Base-by-base conservation (phyloP, 2,329 filamentous ascomycete species). In the Aspergillus uvarum region DNA sequence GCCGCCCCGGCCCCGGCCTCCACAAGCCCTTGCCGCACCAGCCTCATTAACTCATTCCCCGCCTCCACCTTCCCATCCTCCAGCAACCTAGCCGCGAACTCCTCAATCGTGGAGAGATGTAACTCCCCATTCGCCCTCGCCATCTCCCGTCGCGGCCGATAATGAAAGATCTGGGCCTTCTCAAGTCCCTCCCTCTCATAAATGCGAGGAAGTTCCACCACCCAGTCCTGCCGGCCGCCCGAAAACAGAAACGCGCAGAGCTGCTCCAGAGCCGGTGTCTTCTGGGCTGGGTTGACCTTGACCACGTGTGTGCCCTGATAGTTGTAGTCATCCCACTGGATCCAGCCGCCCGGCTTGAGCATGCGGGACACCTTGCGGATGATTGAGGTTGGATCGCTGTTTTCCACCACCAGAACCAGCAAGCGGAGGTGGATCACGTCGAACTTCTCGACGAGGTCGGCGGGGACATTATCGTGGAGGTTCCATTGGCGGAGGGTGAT, bases 401-500 rank as follows among this genome's bases (percentile, higher is more conserved):
- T 54, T 19, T 35, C 49, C 3, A 60, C 44, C 8, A 54, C 51
- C 3, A 57, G 54, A 29, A 60, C 22, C 2, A 61, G 51, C 14
- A 65, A 29, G 11, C 63, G 63, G 3, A 70, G 44, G 21, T 70
- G 67, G 2, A 71, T 64, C 1, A 71, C 50, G 53, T 71, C 68
- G 59, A 69, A 70, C n/a, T 63, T 59, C 5, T 59, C 60, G 5
- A 58, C 50, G 1, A 71, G 56, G 2, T 63, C 52, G 7, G 48
- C 19, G 0, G 65, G 68, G 1, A 68, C 51, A 2, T 58, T 47
- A 11, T 60, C 60, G 10, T 60, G 51, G 7, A 64, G 54, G 31
- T 71, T 63, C 31, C 64, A 63, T 7, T 60, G 54, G 2, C 57
- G 35, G 11, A 68, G 32, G 29, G 32, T 60, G 14, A 66, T 57